Conservation (phyloP, 2,329 filamentous ascomycete genomes). For the Pseudogymnoascus sp. region DNA sequence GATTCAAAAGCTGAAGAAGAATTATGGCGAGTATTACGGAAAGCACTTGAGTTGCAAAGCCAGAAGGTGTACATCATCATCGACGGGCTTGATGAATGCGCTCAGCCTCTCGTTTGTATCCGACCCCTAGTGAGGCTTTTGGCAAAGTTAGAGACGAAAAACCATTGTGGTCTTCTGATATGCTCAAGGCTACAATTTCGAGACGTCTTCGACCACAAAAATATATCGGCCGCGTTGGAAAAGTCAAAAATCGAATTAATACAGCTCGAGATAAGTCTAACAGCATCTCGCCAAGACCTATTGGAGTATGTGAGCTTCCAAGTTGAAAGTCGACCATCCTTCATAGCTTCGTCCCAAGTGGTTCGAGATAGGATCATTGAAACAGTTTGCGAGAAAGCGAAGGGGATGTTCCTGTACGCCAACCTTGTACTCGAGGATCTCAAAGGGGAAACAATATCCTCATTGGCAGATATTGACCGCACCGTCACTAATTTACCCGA, state of each 20-base stretch:
- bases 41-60: neutral
- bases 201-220: neutral
- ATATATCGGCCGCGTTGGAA: neutral
- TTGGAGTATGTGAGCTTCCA: neutral
- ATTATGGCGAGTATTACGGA: neutral
- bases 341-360: neutral
- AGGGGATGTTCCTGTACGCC: slow-evolving; percentile 11
- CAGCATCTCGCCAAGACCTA: neutral
- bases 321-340: neutral
- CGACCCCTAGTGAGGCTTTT: neutral
- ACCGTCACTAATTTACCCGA: neutral
- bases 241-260: neutral
- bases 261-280: neutral
- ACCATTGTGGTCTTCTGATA: neutral
- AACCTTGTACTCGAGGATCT: slow-evolving; percentile 9
- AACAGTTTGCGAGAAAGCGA: neutral
- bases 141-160: neutral
- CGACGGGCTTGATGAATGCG: slow-evolving; percentile 10
- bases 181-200: neutral
- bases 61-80: slow-evolving; percentile 11
- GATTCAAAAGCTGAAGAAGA: slow-evolving; percentile 4
- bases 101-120: neutral
- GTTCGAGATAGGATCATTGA: slow-evolving; percentile 2
- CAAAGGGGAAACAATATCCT: slow-evolving; percentile 3
- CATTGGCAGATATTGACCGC: neutral